phyloP scores from a whole-genome alignment of 768 basidiomycete genomes.

The Tricholoma hemisulphureum region DNA sequence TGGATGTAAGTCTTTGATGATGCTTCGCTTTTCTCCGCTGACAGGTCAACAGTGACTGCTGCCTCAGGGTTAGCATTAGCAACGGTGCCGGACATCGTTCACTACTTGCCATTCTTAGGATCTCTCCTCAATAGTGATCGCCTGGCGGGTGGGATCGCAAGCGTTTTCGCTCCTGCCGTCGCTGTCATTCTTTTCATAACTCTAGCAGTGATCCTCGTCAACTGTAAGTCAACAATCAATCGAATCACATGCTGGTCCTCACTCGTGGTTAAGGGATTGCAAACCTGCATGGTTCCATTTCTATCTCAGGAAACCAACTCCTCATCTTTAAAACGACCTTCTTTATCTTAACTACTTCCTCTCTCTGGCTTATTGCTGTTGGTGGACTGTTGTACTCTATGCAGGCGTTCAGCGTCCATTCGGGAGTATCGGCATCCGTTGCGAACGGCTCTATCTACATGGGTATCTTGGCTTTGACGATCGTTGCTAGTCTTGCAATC shows the following conservation, averaged over 20 bases:
- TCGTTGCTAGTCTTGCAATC: slow-evolving; percentile 64
- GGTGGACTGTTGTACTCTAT: slow-evolving; percentile 71
- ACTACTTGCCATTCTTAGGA: slow-evolving; percentile 65
- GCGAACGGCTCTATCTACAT: slow-evolving; percentile 75
- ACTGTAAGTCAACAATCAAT: slow-evolving; percentile 45
- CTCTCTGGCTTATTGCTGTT: slow-evolving; percentile 61
- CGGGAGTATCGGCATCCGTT: slow-evolving; percentile 42
- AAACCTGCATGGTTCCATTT: slow-evolving; percentile 55
- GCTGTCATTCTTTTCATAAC: slow-evolving; percentile 57
- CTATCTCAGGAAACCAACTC: slow-evolving; percentile 60
- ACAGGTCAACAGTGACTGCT: slow-evolving; percentile 55
- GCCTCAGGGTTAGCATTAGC: slow-evolving; percentile 65
- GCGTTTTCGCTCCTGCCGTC: slow-evolving; percentile 65
- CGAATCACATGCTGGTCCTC: slow-evolving; percentile 1
- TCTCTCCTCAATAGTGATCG: slow-evolving; percentile 48
- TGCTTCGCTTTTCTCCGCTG: slow-evolving; percentile 6
- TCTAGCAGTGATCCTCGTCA: slow-evolving; percentile 50
- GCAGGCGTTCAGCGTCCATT: slow-evolving; percentile 48
- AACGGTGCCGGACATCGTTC: slow-evolving; percentile 69
- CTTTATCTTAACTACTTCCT: slow-evolving; percentile 52
- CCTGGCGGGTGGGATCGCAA: slow-evolving; percentile 62
- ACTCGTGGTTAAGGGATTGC: slow-evolving; percentile 44
- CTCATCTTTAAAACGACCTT: slow-evolving; percentile 64
- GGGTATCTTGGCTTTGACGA: slow-evolving; percentile 53
- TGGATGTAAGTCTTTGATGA: slow-evolving; percentile 50